These are phyloP conservation scores for Pelagophyceae sp. DNA, from an alignment of 352 stramenopile species.

Conservation along the genomic window DNA sequence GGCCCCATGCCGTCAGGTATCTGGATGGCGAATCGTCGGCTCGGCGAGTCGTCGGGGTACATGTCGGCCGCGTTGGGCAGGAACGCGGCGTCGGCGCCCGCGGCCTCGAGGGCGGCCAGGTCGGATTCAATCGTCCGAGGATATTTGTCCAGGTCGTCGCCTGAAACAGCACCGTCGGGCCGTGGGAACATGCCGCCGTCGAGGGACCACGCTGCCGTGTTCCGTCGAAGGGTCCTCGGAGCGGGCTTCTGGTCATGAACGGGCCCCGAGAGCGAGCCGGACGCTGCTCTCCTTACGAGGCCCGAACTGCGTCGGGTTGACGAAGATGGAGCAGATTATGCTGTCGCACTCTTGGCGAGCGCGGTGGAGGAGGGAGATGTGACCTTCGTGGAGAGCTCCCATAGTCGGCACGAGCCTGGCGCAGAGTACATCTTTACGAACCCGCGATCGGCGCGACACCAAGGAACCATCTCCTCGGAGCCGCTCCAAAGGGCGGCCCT, in stretches of 20 bases:
- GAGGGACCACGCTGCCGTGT: too few species aligned
- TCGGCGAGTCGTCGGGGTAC: conserved; percentile 55
- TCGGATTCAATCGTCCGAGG: conserved; percentile 88
- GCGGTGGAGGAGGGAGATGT: conserved; percentile 49
- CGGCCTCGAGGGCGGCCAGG: conserved; percentile 60
- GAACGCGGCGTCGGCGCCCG: conserved; percentile 83
- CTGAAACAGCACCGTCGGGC: too few species aligned
- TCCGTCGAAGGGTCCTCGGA: too few species aligned
- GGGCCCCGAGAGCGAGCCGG: too few species aligned
- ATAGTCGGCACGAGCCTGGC: conserved; percentile 94
- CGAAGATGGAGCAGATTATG: conserved; percentile 83
- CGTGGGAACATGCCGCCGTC: too few species aligned
- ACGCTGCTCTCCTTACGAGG: too few species aligned
- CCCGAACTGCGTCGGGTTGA: conserved; percentile 98
- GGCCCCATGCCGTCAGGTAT: conserved; percentile 2
- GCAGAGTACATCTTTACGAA: not conserved
- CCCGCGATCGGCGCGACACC: not conserved
- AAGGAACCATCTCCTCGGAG: too few species aligned
- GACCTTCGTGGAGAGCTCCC: conserved; percentile 89
- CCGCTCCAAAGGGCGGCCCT: not conserved
- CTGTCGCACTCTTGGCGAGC: conserved; percentile 80
- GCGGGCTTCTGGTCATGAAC: too few species aligned
- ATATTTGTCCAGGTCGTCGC: conserved; percentile 97
- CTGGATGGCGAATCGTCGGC: conserved; percentile 41
- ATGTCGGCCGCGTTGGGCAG: conserved; percentile 65